Evolutionary conservation across 208 protist species (phyloP), one percentile per base, ranked within the genome.

Genomic region (Tritrichomonas musculus): DNA sequence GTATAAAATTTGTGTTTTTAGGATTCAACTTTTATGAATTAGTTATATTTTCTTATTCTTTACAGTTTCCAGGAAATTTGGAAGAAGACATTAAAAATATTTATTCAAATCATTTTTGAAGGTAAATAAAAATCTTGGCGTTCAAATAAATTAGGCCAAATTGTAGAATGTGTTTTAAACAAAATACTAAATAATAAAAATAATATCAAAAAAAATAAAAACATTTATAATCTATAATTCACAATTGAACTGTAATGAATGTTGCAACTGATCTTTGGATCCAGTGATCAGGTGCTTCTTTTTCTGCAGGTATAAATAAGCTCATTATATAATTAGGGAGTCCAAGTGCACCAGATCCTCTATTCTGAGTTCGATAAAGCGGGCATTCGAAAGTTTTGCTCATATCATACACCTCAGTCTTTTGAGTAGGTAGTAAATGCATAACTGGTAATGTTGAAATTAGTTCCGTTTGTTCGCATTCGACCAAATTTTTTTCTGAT

Each of bases 381-480:
- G 77, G 77, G 36, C 77, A 88, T 30, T 88, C 77, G n/a, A 57
- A 88, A 50, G 27, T 39, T n/a, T 44, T 27, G 20, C 57, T 57
- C 13, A 14, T 44, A 57, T 88, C 47, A 17, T 53, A 17, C 1
- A 9, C 25, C 14, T 41, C 22, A 13, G 97, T 98, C 44, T 75
- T 77, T 92, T 97, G 94, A 0, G 97, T 94, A 9, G 98, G 98
- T 94, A 97, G 98, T 94, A 99, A 99, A 96, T 99, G 97, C 82
- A 99, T 98, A 50, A 99, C 96, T 25, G 98, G 98, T 97, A 99
- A 98, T 47, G 94, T n/a, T 93, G 97, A 96, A 60, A 98, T 96
- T 44, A 99, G 96, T 96, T 99, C 97, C 96, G 99, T 98, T 36
- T 98, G 97, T 33, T 96, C 94, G 25, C 98, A 98, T 95, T 99